Percentiles rank a stretch among this genome's conserved stretches.
phyloP scores from a whole-genome alignment of 345 rosid genomes.

The Rubroshorea leprosula region DNA sequence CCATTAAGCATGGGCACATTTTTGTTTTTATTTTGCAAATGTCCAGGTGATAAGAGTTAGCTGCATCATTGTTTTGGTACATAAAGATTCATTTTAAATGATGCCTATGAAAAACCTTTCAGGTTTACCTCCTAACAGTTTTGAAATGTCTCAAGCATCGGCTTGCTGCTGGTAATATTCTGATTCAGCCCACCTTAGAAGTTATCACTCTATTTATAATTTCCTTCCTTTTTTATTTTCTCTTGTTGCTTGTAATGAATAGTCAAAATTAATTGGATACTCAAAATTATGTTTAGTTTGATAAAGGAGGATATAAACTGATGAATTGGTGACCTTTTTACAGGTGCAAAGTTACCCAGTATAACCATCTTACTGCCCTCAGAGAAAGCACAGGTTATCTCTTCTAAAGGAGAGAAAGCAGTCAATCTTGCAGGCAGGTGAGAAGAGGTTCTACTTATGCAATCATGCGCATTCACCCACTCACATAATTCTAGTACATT shows the following conservation, averaged over 20 bases:
- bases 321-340: conserved; percentile 10
- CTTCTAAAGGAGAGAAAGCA: conserved; percentile 50
- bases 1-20: no score
- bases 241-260: not conserved
- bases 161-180: conserved; percentile 78
- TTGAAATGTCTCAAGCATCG: conserved; percentile 87
- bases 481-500: no score
- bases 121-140: conserved; percentile 82
- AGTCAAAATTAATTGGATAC: not conserved
- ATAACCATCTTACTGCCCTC: conserved; percentile 59
- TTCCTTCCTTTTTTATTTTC: not conserved
- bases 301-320: not conserved
- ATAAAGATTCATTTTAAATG: conserved; percentile 6
- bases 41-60: no score
- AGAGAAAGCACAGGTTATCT: conserved; percentile 40
- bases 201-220: not conserved
- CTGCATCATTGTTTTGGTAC: conserved; percentile 3
- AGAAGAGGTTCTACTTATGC: conserved; percentile 11
- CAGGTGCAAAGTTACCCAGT: conserved; percentile 80
- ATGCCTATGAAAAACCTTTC: conserved; percentile 21
- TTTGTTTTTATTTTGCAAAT: no score
- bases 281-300: not conserved
- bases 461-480: not conserved
- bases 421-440: conserved; percentile 73
- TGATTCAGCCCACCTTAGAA: not conserved